phyloP scores from a whole-genome alignment of 257 asterid genomes.

The Solanum arcanum region DNA sequence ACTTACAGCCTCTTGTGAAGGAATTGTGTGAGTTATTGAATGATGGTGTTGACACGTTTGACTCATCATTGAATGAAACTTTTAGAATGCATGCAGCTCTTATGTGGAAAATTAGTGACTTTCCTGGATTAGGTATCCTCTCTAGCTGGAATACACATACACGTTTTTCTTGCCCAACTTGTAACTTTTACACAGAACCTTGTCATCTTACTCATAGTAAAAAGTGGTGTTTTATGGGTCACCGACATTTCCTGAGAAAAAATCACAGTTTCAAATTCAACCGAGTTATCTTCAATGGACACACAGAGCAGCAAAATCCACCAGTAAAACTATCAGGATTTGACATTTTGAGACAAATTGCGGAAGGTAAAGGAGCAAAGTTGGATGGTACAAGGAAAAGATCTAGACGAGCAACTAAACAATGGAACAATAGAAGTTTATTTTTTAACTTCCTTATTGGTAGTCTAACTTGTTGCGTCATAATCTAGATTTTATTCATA shows the following conservation, averaged over 20 bases:
- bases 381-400: not conserved
- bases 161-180: not conserved
- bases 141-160: not conserved
- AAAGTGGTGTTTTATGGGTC: not conserved
- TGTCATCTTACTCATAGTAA: not conserved
- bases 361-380: not conserved
- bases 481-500: not conserved
- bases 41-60: not conserved
- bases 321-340: not conserved
- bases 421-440: not conserved
- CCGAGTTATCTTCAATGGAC: not conserved
- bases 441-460: not conserved
- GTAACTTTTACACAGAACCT: not conserved
- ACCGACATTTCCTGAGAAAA: not conserved
- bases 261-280: not conserved
- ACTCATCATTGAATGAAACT: not conserved
- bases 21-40: not conserved
- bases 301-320: not conserved
- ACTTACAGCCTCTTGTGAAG: not conserved
- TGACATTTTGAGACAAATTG: not conserved
- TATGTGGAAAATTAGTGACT: not conserved
- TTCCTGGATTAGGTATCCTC: not conserved
- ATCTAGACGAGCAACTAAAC: not conserved
- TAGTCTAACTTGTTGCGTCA: not conserved
- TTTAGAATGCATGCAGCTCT: not conserved